Base-by-base conservation (phyloP, 441 rosid species). In the Viola pubescens region DNA sequence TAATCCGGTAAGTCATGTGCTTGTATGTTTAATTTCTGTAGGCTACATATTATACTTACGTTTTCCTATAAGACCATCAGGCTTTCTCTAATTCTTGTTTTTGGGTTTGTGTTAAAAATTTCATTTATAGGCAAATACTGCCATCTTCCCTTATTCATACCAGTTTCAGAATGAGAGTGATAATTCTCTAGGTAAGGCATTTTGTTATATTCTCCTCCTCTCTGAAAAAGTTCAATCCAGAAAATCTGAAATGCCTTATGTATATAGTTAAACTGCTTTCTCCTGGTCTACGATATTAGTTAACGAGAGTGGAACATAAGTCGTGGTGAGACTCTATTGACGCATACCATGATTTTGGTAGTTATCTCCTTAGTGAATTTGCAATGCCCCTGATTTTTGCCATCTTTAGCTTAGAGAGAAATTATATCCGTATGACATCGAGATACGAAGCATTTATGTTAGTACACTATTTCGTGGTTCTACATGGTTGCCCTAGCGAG, bases 61-160 rank as follows among this genome's bases (percentile, higher is more conserved):
- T 46, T 46, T 6, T 8, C n/a, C 13, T 46, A 46, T 46, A 46
- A 46, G 49, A 7, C n/a, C 49, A 4, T 46, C n/a, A 12, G 10
- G 46, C 26, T 26, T 19, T 54, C 13, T 13, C 26, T 50, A 58
- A 63, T 38, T 57, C 5, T 64, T 39, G 13, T 47, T 52, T 12
- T 51, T 51, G 34, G 34, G 34, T 26, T 26, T 26, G 34, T 26
- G 19, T 14, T 16, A 39, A 53, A 52, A 62, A 38, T 14, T 39
- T 58, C 54, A 61, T 47, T 63, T 70, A 14, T 65, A 92, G 96
- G 89, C 70, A 2, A 54, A 83, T 65, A 88, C 86, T 67, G 89
- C 91, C 40, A 77, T 94, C 70, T 86, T 86, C 71, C 98, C 98
- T 52, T 64, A 67, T 53, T 65, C 97, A 4, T 94, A 77, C 87